Percentiles rank a stretch among this genome's conserved stretches.
These are phyloP conservation scores for Firmiana major DNA, from an alignment of 345 rosid genomes.

Conservation along the genomic window DNA sequence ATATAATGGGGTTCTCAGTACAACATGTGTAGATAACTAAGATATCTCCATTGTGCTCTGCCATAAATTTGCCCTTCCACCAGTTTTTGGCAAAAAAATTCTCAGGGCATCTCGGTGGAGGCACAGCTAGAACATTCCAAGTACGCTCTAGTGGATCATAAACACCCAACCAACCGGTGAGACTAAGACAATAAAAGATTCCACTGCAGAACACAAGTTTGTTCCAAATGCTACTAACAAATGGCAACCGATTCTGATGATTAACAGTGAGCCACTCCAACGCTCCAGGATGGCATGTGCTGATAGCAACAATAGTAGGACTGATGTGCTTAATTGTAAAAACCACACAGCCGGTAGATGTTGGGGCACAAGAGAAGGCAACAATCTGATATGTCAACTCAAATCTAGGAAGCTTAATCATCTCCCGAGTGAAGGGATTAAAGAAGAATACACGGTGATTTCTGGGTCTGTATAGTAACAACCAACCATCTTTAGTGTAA, in stretches of 20 bases:
- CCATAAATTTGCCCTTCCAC: conserved; percentile 64
- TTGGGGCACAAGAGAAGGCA: conserved; percentile 72
- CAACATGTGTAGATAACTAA: conserved; percentile 51
- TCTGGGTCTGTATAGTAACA: conserved; percentile 46
- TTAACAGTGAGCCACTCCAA: conserved; percentile 53
- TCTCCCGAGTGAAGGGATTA: conserved; percentile 54
- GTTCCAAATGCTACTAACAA: conserved; percentile 61
- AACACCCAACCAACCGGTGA: conserved; percentile 60
- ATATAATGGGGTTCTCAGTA: conserved; percentile 47
- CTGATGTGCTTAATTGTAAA: conserved; percentile 53
- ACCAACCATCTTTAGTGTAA: conserved; percentile 70
- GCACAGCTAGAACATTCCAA: conserved; percentile 57
- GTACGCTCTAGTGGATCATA: conserved; percentile 34
- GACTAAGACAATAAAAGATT: conserved; percentile 49
- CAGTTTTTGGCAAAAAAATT: conserved; percentile 45
- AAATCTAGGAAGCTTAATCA: conserved; percentile 52
- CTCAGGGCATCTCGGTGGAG: conserved; percentile 58
- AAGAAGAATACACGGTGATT: conserved; percentile 60
- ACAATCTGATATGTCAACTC: conserved; percentile 55
- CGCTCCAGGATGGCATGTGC: conserved; percentile 58
- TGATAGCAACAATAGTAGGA: conserved; percentile 58
- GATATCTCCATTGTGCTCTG: conserved; percentile 50
- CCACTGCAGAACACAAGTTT: conserved; percentile 55
- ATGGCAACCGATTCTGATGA: conserved; percentile 55
- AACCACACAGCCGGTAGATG: conserved; percentile 47